A percentile compares a stretch with the other conserved stretches of the same genome.
Evolutionary conservation across 1,139 yeast genomes (phyloP).

Genomic region (Yamadazyma diddensiae): DNA sequence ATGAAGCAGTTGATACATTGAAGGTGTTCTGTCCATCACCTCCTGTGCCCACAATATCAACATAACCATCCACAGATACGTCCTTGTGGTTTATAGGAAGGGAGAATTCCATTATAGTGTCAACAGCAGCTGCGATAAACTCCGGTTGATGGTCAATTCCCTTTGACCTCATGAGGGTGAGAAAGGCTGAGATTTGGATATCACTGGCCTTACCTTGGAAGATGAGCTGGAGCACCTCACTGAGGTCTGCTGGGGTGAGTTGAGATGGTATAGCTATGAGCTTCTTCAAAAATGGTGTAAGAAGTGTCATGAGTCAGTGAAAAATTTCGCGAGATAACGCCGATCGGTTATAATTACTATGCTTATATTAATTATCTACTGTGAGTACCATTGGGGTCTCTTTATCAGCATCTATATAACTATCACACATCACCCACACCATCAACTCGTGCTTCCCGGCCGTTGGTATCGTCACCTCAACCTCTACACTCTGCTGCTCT

Average conservation of each 20-base stretch:
- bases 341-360: too few species aligned
- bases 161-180: slow-evolving; percentile 68
- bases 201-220: slow-evolving; percentile 62
- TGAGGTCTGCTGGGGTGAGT: slow-evolving; percentile 59
- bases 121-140: slow-evolving; percentile 82
- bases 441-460: slow-evolving; percentile 61
- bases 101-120: slow-evolving; percentile 62
- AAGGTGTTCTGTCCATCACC: slow-evolving; percentile 98
- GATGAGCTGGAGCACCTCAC: slow-evolving; percentile 57
- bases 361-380: slow-evolving; percentile 12
- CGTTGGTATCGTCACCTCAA: slow-evolving; percentile 59
- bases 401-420: slow-evolving; percentile 87
- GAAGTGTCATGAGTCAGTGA: slow-evolving; percentile 15
- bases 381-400: slow-evolving; percentile 41
- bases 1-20: slow-evolving; percentile 92
- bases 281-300: slow-evolving; percentile 65
- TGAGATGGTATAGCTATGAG: slow-evolving; percentile 57
- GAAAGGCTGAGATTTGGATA: slow-evolving; percentile 73
- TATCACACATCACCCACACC: slow-evolving; percentile 88
- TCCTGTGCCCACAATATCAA: slow-evolving; percentile 96
- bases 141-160: slow-evolving; percentile 82
- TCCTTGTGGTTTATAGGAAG: slow-evolving; percentile 41
- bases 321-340: too few species aligned
- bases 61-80: slow-evolving; percentile 53
- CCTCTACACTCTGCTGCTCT: slow-evolving; percentile 49